These are phyloP conservation scores for Leccinum ochraceum DNA, from an alignment of 768 basidiomycete genomes.

Conservation along the genomic window DNA sequence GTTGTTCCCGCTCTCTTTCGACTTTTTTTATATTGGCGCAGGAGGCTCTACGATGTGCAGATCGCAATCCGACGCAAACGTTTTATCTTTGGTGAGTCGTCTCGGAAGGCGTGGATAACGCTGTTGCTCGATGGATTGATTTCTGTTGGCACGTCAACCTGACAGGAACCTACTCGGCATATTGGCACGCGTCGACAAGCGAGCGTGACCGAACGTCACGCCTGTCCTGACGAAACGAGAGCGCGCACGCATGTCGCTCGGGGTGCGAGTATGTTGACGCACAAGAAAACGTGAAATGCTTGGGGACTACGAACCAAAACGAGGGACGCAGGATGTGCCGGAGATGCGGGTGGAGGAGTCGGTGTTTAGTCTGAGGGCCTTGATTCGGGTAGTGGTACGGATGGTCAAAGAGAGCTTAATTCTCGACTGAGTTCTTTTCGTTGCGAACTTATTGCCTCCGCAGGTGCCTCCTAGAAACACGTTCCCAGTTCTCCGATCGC, in stretches of 20 bases:
- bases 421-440: no score
- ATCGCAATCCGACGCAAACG: conserved; percentile 85
- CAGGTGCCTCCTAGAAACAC: no score
- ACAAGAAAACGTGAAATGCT: no score
- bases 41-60: conserved; percentile 89
- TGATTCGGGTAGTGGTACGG: conserved; percentile 45
- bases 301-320: no score
- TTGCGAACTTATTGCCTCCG: no score
- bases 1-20: conserved; percentile 74
- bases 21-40: conserved; percentile 85
- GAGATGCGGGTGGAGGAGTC: conserved; percentile 87
- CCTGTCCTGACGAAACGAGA: conserved; percentile 81
- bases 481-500: no score
- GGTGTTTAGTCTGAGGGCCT: conserved; percentile 86
- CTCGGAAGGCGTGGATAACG: neutral
- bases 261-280: conserved; percentile 42
- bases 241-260: neutral
- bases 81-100: conserved; percentile 84
- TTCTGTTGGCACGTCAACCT: conserved; percentile 83
- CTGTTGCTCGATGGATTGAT: neutral
- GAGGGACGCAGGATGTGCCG: conserved; percentile 32
- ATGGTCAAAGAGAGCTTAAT: conserved; percentile 19
- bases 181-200: conserved; percentile 71
- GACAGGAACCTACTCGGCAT: conserved; percentile 72
- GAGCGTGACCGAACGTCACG: conserved; percentile 45